Evolutionary conservation across 192 early-diverging fungal species (phyloP), one percentile per base, ranked within the genome.

Genomic region (Backusella sp.): DNA sequence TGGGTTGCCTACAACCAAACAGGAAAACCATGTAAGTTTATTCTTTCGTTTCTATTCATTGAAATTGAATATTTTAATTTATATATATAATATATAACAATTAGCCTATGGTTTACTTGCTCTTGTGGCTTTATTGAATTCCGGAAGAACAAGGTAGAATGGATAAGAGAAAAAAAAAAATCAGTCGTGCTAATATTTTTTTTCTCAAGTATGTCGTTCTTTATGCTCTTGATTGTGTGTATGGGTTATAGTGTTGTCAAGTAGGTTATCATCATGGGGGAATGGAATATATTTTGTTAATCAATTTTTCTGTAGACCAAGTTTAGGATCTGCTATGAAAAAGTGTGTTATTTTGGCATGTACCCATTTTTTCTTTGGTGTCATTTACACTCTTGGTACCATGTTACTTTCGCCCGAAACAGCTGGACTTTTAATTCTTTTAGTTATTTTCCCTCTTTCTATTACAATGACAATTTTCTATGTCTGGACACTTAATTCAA

Each of bases 231-330:
- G 53, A 94, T 99, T 62, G 96, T 98, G 8, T 90, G 94, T 6
- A 91, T 99, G 77, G 98, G 98, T 30, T 99, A 97, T 82, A 96
- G 98, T 56, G 97, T 99, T 23, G 96, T 99, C 26, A 92, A 91
- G 92, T 94, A 87, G 78, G 83, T 44, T 9, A 14, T 4, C 26
- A 36, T 32, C 14, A 66, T 66, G 1, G 23, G 26, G 5, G 34
- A 23, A 17, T 4, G 69, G 59, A 32, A 66, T 3, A 12, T 14
- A 53, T 28, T 6, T 17, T 23, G 35, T 26, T 49, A 36, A 23
- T 34, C 28, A 23, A 15, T 21, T 32, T 75, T 49, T 12, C 68
- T 34, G 1, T 79, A 92, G 94, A 53, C 96, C 96, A 8, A 93
- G 94, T 23, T 89, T 99, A 39, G 96, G 96, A 30, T 82, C 85